Evolutionary conservation across 495 filamentous ascomycete genomes (phyloP).

Genomic region (Penicillium bovifimosum): DNA sequence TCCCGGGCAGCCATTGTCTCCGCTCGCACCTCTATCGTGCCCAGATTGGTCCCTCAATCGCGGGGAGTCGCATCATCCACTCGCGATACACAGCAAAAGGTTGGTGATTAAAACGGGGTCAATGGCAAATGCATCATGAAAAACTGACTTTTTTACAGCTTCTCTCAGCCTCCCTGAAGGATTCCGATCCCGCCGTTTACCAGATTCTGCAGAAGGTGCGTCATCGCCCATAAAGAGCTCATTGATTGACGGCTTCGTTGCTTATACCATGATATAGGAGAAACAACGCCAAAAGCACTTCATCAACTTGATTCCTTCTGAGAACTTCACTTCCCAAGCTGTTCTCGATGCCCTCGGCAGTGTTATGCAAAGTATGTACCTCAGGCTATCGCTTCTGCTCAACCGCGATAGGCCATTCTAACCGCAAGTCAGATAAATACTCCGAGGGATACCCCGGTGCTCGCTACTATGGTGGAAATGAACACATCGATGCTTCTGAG

Average conservation of each 20-base stretch:
- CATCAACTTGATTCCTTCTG: slow-evolving; percentile 96
- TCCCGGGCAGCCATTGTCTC: slow-evolving; percentile 20
- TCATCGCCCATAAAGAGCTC: slow-evolving; percentile 7
- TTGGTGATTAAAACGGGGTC: slow-evolving; percentile 7
- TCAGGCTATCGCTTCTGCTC: slow-evolving; percentile 4
- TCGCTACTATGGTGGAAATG: slow-evolving; percentile 95
- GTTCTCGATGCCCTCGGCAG: slow-evolving; percentile 95
- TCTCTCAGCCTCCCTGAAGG: slow-evolving; percentile 68
- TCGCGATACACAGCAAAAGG: slow-evolving; percentile 42
- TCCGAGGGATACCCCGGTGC: slow-evolving; percentile 97
- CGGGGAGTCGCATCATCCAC: slow-evolving; percentile 37
- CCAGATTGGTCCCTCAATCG: slow-evolving; percentile 23
- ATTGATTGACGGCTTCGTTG: background rate
- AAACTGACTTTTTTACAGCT: slow-evolving; percentile 47
- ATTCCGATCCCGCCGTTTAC: slow-evolving; percentile 81
- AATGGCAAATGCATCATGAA: slow-evolving; percentile 3
- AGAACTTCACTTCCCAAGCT: slow-evolving; percentile 98
- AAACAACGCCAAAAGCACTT: slow-evolving; percentile 94
- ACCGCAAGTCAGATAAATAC: slow-evolving; percentile 74
- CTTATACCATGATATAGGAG: slow-evolving; percentile 55
- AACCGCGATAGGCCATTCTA: slow-evolving; percentile 3
- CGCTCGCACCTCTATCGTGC: slow-evolving; percentile 16
- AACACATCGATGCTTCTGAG: slow-evolving; percentile 89
- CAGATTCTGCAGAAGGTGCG: slow-evolving; percentile 84
- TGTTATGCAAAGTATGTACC: slow-evolving; percentile 87